A percentile compares a stretch with the other conserved stretches of the same genome.
Conservation (phyloP, 1,284 basidiomycete species). For the Naganishia sp. region DNA sequence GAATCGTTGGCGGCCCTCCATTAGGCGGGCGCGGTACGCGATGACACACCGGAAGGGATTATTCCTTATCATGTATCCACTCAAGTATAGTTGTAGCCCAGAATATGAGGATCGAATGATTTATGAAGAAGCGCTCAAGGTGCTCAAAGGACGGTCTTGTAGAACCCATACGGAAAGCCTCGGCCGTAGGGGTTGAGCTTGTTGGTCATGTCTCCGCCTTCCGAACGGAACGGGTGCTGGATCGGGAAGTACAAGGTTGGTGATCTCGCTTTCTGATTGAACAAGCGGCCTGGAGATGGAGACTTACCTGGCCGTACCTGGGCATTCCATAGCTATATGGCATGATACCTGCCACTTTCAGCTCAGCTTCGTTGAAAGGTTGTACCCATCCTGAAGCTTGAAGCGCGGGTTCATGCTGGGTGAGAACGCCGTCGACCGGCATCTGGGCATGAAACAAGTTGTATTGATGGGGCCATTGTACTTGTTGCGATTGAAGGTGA, state of each 20-base stretch:
- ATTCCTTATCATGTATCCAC: not conserved
- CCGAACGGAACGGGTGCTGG: slow-evolving; percentile 27
- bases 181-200: slow-evolving; percentile 31
- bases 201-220: slow-evolving; percentile 29
- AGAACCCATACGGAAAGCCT: slow-evolving; percentile 26
- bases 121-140: not conserved
- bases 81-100: slow-evolving; percentile 5
- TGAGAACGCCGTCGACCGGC: not conserved
- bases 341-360: slow-evolving; percentile 3
- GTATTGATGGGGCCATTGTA: no score
- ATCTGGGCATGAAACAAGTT: no score
- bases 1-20: slow-evolving; percentile 12
- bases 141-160: slow-evolving; percentile 11
- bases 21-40: not conserved
- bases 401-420: not conserved
- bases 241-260: not conserved
- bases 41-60: no score
- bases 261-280: not conserved
- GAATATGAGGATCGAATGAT: not conserved
- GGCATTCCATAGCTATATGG: slow-evolving; percentile 27
- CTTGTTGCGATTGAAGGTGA: no score
- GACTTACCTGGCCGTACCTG: slow-evolving; percentile 27
- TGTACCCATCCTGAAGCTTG: slow-evolving; percentile 1
- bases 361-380: slow-evolving; percentile 3
- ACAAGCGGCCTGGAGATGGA: not conserved